Evolutionary conservation across 225 moss, liverwort and hornwort species (phyloP).

Genomic region (Lunularia cruciata): DNA sequence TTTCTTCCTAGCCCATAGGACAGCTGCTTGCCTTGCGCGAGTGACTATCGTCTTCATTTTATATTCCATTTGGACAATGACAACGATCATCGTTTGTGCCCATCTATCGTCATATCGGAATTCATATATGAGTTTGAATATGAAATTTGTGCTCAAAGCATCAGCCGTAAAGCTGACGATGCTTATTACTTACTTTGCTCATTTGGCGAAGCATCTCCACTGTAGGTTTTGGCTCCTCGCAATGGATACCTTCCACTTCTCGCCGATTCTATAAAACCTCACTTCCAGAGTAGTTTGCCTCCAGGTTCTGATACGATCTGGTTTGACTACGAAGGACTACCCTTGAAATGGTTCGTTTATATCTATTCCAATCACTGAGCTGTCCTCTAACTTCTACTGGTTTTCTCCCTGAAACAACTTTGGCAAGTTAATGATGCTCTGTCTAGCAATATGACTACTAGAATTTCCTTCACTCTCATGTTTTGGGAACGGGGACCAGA

Average conservation of each 20-base stretch:
- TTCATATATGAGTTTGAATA: background rate
- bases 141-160: background rate
- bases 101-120: too few species aligned
- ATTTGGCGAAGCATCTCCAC: conserved; percentile 5
- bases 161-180: background rate
- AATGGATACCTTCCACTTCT: conserved; percentile 90
- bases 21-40: too few species aligned
- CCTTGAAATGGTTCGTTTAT: conserved; percentile 75
- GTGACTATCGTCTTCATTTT: too few species aligned
- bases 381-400: background rate
- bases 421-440: too few species aligned
- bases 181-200: background rate
- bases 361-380: background rate
- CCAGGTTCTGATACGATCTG: conserved; percentile 83
- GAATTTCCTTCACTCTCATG: too few species aligned
- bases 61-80: too few species aligned
- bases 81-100: too few species aligned
- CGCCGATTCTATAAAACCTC: conserved; percentile 67
- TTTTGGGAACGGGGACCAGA: too few species aligned
- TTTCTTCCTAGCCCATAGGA: too few species aligned
- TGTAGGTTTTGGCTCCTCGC: conserved; percentile 87
- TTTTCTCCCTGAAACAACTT: too few species aligned
- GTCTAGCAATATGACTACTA: too few species aligned
- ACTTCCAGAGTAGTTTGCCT: conserved; percentile 67
- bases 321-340: conserved; percentile 94